Conservation (phyloP, 2,329 filamentous ascomycete species). For the Pseudocercospora eumusae region DNA sequence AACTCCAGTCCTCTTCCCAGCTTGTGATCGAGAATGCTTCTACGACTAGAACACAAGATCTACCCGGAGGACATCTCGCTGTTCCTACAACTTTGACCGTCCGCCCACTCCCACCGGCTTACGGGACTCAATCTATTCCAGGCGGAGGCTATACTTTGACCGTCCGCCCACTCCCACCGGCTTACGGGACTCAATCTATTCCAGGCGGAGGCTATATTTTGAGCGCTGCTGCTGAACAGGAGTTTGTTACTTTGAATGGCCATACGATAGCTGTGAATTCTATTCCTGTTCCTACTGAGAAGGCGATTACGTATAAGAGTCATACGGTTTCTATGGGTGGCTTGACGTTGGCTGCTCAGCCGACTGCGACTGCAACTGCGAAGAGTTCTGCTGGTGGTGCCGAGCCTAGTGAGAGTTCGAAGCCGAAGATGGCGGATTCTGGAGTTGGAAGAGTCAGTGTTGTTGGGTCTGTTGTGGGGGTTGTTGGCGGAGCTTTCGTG, state of each 20-base stretch:
- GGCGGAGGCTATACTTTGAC: neutral
- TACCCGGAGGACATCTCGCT: neutral
- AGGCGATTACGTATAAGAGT: slow-evolving; percentile 15
- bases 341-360: slow-evolving; percentile 21
- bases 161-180: neutral
- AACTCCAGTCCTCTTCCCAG: slow-evolving; percentile 14
- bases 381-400: neutral
- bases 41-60: slow-evolving; percentile 6
- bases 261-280: neutral
- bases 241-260: slow-evolving; percentile 7
- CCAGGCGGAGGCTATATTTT: neutral
- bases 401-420: neutral
- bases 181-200: neutral
- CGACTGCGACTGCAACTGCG: slow-evolving; percentile 1
- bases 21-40: slow-evolving; percentile 16
- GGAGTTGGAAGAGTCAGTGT: neutral
- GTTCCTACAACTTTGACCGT: neutral
- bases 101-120: neutral
- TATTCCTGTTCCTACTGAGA: neutral
- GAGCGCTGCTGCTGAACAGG: neutral
- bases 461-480: neutral
- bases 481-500: too few species aligned
- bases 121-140: neutral
- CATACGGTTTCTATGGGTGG: slow-evolving; percentile 19
- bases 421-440: neutral